These are phyloP conservation scores for Paragyromitra xinjiangensis DNA, from an alignment of 495 filamentous ascomycete species.

Conservation along the genomic window DNA sequence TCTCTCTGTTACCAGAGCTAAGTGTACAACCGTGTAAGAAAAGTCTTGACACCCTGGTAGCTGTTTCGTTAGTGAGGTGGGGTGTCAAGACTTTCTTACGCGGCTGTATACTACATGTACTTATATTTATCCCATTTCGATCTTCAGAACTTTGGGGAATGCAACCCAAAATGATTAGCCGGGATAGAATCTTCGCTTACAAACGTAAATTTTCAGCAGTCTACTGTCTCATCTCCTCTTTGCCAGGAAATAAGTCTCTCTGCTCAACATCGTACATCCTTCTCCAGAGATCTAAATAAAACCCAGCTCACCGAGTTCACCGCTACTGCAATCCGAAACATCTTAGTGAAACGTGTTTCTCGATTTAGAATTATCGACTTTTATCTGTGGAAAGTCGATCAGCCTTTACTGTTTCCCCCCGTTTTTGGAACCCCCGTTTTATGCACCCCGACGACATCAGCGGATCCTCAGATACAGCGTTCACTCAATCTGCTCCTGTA, in stretches of 20 bases:
- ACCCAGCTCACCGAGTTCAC: neutral
- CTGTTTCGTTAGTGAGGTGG: too few species aligned
- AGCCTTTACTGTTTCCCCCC: slow-evolving; percentile 31
- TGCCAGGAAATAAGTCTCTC: neutral
- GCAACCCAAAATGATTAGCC: neutral
- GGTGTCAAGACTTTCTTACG: too few species aligned
- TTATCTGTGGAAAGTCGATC: slow-evolving; percentile 45
- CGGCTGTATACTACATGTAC: too few species aligned
- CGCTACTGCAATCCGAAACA: neutral
- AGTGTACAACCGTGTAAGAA: too few species aligned
- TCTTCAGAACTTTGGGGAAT: neutral
- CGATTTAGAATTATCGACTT: slow-evolving; percentile 36
- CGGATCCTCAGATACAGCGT: slow-evolving; percentile 35
- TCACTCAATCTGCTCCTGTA: slow-evolving; percentile 25
- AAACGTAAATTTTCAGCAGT: slow-evolving; percentile 37
- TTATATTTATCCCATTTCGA: too few species aligned
- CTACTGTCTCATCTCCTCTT: slow-evolving; percentile 33
- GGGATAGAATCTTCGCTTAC: slow-evolving; percentile 44
- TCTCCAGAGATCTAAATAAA: slow-evolving; percentile 11
- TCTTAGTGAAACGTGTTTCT: slow-evolving; percentile 3
- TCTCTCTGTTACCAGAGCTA: neutral
- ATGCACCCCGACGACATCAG: slow-evolving; percentile 55
- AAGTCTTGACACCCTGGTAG: too few species aligned
- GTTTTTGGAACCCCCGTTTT: slow-evolving; percentile 52
- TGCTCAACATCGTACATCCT: slow-evolving; percentile 11